These are phyloP conservation scores for Amyloporia xantha DNA, from an alignment of 768 basidiomycete genomes.

Conservation along the genomic window DNA sequence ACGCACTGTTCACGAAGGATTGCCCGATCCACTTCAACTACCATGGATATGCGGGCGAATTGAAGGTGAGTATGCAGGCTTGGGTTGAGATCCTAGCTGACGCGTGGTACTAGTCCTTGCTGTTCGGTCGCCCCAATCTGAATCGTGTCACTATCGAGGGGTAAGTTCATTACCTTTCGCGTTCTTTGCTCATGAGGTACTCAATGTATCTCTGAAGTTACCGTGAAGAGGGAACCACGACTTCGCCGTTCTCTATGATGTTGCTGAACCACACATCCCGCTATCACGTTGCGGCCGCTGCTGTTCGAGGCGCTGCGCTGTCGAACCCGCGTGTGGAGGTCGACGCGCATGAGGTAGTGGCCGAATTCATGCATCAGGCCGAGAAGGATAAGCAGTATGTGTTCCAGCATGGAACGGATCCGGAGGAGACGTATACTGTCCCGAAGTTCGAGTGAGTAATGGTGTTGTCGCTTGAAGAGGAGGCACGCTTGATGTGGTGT, in stretches of 20 bases:
- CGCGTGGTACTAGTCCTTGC: conserved; percentile 31
- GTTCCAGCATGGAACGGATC: conserved; percentile 42
- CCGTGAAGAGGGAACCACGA: conserved; percentile 72
- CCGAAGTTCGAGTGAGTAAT: conserved; percentile 13
- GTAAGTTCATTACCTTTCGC: conserved; percentile 17
- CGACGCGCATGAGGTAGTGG: conserved; percentile 50
- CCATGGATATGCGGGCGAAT: conserved; percentile 73
- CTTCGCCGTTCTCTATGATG: conserved; percentile 86
- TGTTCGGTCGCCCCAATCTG: conserved; percentile 48
- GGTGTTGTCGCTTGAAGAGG: not conserved
- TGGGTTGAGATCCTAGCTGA: too few relatives aligned
- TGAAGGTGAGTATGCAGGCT: conserved; percentile 39
- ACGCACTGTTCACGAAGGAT: conserved; percentile 65
- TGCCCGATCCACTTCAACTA: conserved; percentile 74
- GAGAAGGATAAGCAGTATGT: conserved; percentile 60
- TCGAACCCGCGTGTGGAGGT: conserved; percentile 50
- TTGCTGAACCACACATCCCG: conserved; percentile 62
- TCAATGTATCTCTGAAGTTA: conserved; percentile 30
- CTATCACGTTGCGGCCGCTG: conserved; percentile 56
- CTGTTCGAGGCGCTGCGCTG: conserved; percentile 48
- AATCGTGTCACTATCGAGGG: conserved; percentile 52
- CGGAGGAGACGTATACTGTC: conserved; percentile 14
- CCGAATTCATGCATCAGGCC: conserved; percentile 51
- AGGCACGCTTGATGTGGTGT: not conserved
- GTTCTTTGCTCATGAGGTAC: not conserved